Evolutionary conservation across 140 eudicot genomes (phyloP).

Genomic region (Cichorium intybus): DNA sequence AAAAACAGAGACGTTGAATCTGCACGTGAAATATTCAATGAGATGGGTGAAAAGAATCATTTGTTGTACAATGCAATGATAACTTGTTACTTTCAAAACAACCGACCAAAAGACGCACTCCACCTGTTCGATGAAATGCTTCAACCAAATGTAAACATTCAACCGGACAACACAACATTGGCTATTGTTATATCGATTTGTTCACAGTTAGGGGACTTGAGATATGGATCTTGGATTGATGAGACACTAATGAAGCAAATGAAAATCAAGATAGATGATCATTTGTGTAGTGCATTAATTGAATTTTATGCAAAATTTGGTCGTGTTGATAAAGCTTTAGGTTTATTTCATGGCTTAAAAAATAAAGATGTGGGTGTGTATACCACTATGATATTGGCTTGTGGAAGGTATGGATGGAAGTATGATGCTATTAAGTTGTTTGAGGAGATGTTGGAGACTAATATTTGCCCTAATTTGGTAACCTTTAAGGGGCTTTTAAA

Average conservation of each 20-base stretch:
- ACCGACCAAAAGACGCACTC: slow-evolving; percentile 60
- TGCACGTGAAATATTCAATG: slow-evolving; percentile 46
- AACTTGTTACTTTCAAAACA: slow-evolving; percentile 63
- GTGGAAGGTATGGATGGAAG: slow-evolving; percentile 60
- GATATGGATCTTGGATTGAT: slow-evolving; percentile 40
- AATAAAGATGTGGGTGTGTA: slow-evolving; percentile 71
- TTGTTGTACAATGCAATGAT: slow-evolving; percentile 67
- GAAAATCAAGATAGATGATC: slow-evolving; percentile 65
- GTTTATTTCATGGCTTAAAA: slow-evolving; percentile 41
- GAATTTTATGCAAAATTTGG: slow-evolving; percentile 75
- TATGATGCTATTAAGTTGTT: slow-evolving; percentile 46
- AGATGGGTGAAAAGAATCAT: slow-evolving; percentile 38
- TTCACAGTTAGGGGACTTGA: slow-evolving; percentile 58
- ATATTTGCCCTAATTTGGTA: slow-evolving; percentile 52
- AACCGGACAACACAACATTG: slow-evolving; percentile 61
- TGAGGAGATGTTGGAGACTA: slow-evolving; percentile 51
- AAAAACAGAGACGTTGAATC: slow-evolving; percentile 51
- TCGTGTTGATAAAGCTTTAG: slow-evolving; percentile 54
- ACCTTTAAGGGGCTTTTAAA: slow-evolving; percentile 68
- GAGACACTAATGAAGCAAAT: slow-evolving; percentile 43
- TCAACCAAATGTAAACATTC: slow-evolving; percentile 32
- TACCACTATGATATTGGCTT: slow-evolving; percentile 76
- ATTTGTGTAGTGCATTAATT: slow-evolving; percentile 48
- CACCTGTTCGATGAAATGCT: slow-evolving; percentile 62
- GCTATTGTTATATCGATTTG: slow-evolving; percentile 63